phyloP scores from a whole-genome alignment of 495 filamentous ascomycete species.

The Daldinia bambusicola region DNA sequence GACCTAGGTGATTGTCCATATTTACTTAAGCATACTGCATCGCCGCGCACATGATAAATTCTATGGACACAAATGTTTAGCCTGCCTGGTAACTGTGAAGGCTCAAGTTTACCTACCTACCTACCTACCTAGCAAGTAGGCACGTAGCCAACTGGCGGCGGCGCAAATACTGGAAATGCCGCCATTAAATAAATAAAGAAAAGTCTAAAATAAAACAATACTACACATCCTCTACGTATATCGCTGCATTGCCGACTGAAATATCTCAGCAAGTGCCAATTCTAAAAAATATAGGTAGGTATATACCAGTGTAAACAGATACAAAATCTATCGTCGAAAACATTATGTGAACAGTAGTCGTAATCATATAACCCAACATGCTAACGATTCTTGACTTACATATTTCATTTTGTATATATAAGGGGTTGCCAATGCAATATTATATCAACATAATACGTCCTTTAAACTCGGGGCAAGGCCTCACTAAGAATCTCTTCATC shows the following conservation, averaged over 20 bases:
- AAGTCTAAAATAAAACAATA: neutral
- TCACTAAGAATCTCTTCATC: slow-evolving; percentile 47
- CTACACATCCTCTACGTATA: neutral
- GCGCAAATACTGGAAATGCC: neutral
- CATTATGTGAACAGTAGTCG: neutral
- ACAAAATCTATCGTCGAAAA: neutral
- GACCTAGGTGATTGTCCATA: neutral
- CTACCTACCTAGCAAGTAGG: too few relatives aligned
- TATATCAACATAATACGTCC: neutral
- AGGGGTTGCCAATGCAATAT: neutral
- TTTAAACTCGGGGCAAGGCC: slow-evolving; percentile 36
- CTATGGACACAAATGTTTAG: neutral
- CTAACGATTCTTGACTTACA: neutral
- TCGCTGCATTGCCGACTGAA: neutral
- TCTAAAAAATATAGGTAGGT: too few relatives aligned
- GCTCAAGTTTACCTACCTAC: neutral
- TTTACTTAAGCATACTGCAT: neutral
- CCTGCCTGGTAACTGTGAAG: neutral
- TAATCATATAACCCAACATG: neutral
- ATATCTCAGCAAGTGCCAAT: neutral
- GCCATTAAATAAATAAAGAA: too few relatives aligned
- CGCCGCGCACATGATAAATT: neutral
- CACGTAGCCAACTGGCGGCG: neutral
- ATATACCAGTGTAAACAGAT: neutral
- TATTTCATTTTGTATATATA: neutral